Conservation (phyloP, 73 alveolate genomes). For the Loxodes magnus region DNA sequence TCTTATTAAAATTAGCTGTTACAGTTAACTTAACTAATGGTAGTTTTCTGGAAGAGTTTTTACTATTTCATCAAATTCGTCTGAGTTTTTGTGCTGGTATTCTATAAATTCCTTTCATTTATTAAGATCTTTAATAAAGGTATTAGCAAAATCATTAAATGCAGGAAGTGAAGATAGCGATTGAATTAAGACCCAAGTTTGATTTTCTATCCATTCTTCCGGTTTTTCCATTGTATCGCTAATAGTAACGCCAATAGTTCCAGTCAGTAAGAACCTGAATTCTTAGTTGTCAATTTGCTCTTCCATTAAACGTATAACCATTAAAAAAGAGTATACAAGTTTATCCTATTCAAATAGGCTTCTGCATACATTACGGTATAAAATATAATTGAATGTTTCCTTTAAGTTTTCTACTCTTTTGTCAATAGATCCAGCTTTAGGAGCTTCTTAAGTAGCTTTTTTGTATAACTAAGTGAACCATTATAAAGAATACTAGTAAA, state of each 20-base stretch:
- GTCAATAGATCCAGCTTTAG: constrained; percentile 47
- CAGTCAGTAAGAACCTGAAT: constrained; percentile 58
- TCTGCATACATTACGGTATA: constrained; percentile 81
- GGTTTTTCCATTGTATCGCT: constrained; percentile 7
- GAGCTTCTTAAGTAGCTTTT: constrained; percentile 68
- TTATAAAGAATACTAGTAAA: constrained; percentile 88
- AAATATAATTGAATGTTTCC: constrained; percentile 29
- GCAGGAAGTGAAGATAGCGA: constrained; percentile 48
- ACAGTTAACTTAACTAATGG: constrained; percentile 42
- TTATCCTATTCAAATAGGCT: constrained; percentile 97
- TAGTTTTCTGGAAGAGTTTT: constrained; percentile 58
- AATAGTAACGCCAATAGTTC: constrained; percentile 48
- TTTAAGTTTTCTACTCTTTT: constrained; percentile 64
- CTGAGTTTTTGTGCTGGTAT: constrained; percentile 46
- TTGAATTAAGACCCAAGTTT: constrained; percentile 18
- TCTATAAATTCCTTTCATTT: constrained; percentile 69
- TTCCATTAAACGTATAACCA: constrained; percentile 64
- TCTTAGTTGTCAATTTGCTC: constrained; percentile 2
- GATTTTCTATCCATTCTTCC: constrained; percentile 20
- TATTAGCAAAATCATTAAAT: constrained; percentile 55
- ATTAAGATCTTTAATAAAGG: constrained; percentile 47
- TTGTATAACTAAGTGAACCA: constrained; percentile 72
- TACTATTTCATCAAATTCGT: constrained; percentile 66
- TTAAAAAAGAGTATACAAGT: constrained; percentile 95
- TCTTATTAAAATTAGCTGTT: constrained; percentile 57